Conservation (phyloP, 2,329 filamentous ascomycete genomes). For the Aureobasidium sp. region DNA sequence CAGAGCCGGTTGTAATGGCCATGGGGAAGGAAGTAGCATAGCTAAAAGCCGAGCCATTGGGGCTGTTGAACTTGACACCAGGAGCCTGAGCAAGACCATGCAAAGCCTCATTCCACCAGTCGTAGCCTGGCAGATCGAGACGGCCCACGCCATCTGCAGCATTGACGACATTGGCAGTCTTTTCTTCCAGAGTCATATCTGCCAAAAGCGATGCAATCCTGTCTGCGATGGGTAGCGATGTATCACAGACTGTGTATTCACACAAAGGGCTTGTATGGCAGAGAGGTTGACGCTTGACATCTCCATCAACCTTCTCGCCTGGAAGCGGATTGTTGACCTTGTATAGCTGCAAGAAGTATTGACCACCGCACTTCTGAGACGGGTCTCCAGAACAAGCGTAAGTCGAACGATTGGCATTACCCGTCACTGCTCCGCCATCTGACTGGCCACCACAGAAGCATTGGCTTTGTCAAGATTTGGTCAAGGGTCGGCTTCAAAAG, state of each 20-base stretch:
- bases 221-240: slow-evolving; percentile 26
- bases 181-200: slow-evolving; percentile 68
- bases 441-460: slow-evolving; percentile 2
- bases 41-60: slow-evolving; percentile 38
- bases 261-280: slow-evolving; percentile 32
- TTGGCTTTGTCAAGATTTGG: background rate
- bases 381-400: slow-evolving; percentile 6
- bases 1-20: slow-evolving; percentile 53
- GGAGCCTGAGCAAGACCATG: slow-evolving; percentile 46
- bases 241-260: slow-evolving; percentile 45
- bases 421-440: background rate
- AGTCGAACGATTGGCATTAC: background rate
- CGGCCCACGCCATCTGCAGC: slow-evolving; percentile 43
- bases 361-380: slow-evolving; percentile 6
- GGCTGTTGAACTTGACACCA: slow-evolving; percentile 46
- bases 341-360: background rate
- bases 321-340: slow-evolving; percentile 1
- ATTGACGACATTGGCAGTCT: slow-evolving; percentile 48
- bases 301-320: slow-evolving; percentile 1
- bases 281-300: slow-evolving; percentile 14
- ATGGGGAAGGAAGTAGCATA: slow-evolving; percentile 59
- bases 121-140: slow-evolving; percentile 50
- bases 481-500: background rate
- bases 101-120: slow-evolving; percentile 54
- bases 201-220: slow-evolving; percentile 43